Conservation (phyloP, 2,329 filamentous ascomycete species). For the Stemphylium lycopersici region DNA sequence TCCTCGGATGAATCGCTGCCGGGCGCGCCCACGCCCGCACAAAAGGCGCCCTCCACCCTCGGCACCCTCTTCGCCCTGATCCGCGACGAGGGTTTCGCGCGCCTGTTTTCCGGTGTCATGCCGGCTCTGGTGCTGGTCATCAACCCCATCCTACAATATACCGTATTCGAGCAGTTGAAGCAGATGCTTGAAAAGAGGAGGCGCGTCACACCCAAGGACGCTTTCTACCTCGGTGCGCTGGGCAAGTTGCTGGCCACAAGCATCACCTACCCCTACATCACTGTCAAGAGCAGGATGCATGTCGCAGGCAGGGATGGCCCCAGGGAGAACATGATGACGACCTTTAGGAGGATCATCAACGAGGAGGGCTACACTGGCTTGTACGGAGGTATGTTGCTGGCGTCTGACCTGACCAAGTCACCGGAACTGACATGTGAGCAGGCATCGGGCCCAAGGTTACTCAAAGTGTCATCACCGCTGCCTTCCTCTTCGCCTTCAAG, state of each 20-base stretch:
- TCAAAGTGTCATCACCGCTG: constrained; percentile 94
- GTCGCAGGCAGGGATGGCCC: constrained; percentile 78
- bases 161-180: constrained; percentile 98
- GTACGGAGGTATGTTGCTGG: constrained; percentile 75
- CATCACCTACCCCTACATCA: constrained; percentile 98
- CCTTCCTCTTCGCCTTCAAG: constrained; percentile 97
- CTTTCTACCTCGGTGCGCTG: constrained; percentile 88
- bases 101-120: constrained; percentile 89
- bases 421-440: constrained; percentile 47
- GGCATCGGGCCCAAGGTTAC: constrained; percentile 96
- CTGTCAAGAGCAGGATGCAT: constrained; percentile 97
- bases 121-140: constrained; percentile 93
- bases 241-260: constrained; percentile 93
- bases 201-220: constrained; percentile 81
- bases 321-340: constrained; percentile 79
- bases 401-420: background rate
- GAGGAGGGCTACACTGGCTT: constrained; percentile 92
- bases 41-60: constrained; percentile 73
- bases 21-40: constrained; percentile 55
- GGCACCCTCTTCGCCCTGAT: constrained; percentile 81
- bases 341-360: constrained; percentile 76
- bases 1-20: constrained; percentile 49
- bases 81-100: constrained; percentile 79
- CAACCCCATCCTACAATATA: constrained; percentile 98
- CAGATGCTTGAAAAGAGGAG: constrained; percentile 79